Evolutionary conservation across 1,284 basidiomycete genomes (phyloP).

Genomic region (Ganoderma meredithae): DNA sequence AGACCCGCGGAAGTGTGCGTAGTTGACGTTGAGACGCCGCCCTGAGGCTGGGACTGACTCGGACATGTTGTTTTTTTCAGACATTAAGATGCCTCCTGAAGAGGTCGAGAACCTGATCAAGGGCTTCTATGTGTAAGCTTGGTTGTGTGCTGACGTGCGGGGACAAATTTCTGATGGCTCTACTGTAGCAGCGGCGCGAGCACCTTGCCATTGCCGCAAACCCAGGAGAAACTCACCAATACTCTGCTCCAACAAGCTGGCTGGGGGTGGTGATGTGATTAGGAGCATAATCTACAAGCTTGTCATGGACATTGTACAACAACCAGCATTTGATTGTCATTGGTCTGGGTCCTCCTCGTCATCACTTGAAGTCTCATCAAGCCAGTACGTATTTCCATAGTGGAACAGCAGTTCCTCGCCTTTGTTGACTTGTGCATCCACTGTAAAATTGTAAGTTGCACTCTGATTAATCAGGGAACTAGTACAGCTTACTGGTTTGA

Average conservation of each 20-base stretch:
- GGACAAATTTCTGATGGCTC: neutral
- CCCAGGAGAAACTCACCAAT: slow-evolving; percentile 37
- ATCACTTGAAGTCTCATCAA: neutral
- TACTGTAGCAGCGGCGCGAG: slow-evolving; percentile 13
- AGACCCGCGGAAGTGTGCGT: slow-evolving; percentile 86
- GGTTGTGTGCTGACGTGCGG: neutral
- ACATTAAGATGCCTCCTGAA: slow-evolving; percentile 80
- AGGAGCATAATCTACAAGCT: neutral
- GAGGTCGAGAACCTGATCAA: slow-evolving; percentile 77
- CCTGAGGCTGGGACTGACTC: neutral
- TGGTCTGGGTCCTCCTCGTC: neutral
- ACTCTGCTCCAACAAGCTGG: slow-evolving; percentile 41
- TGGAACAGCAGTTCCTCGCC: slow-evolving; percentile 58
- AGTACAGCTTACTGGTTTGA: slow-evolving; percentile 52
- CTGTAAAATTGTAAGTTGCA: neutral
- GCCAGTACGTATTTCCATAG: slow-evolving; percentile 55
- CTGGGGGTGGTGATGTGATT: slow-evolving; percentile 37
- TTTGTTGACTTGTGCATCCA: slow-evolving; percentile 43
- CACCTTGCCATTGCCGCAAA: slow-evolving; percentile 24
- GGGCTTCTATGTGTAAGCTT: slow-evolving; percentile 54
- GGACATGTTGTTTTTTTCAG: slow-evolving; percentile 45
- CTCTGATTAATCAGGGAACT: neutral
- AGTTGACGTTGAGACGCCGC: slow-evolving; percentile 3
- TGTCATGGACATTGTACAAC: slow-evolving; percentile 19
- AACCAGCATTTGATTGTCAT: slow-evolving; percentile 8